phyloP scores from a whole-genome alignment of 306 rosid species.

The Pterocarpus macrocarpus region DNA sequence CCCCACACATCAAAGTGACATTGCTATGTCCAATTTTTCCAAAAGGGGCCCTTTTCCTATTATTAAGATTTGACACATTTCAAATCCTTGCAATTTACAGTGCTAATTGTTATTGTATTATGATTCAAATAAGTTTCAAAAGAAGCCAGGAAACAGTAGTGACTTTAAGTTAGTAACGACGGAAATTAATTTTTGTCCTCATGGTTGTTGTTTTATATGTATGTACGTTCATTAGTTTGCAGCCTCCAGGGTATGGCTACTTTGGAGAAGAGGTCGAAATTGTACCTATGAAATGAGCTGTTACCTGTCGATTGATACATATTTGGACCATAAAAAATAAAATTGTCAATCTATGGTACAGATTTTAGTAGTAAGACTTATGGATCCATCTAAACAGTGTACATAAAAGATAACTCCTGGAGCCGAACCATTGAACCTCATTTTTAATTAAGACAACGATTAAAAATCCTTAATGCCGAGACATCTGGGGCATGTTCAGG shows the following conservation, averaged over 20 bases:
- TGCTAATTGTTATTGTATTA: slow-evolving; percentile 7
- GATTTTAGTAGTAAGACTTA: neutral
- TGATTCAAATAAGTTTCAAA: neutral
- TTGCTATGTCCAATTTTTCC: slow-evolving; percentile 1
- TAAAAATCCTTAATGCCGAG: slow-evolving; percentile 41
- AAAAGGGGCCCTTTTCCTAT: slow-evolving; percentile 7
- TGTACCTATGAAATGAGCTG: slow-evolving; percentile 61
- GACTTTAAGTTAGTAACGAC: neutral
- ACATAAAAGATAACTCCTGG: neutral
- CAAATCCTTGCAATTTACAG: slow-evolving; percentile 16
- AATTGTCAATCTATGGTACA: neutral
- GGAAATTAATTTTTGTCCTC: slow-evolving; percentile 1
- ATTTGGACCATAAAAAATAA: slow-evolving; percentile 46
- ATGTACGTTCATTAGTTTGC: slow-evolving; percentile 29
- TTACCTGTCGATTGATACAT: slow-evolving; percentile 46
- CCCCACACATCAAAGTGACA: slow-evolving; percentile 47
- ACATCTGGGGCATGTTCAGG: slow-evolving; percentile 47
- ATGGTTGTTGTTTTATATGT: slow-evolving; percentile 6
- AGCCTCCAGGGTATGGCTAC: neutral
- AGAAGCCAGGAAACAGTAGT: neutral
- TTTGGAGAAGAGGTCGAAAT: slow-evolving; percentile 41
- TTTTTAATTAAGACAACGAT: slow-evolving; percentile 34
- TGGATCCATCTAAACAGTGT: neutral
- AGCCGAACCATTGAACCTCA: slow-evolving; percentile 40
- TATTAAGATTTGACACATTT: slow-evolving; percentile 29